phyloP scores from a whole-genome alignment of 148 eudicot genomes.

The Dianthus caryophyllus region DNA sequence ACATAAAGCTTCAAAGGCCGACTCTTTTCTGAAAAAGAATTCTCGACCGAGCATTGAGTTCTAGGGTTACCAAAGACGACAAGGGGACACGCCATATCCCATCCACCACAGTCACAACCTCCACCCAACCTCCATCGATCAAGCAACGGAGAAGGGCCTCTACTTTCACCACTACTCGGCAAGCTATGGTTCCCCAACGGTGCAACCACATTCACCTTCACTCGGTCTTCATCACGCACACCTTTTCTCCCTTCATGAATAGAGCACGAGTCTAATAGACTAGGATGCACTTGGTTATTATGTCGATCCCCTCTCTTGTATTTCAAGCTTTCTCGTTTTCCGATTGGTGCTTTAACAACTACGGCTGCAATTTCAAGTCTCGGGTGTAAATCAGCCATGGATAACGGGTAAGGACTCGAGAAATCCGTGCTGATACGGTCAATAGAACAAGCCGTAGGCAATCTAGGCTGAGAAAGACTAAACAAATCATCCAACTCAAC shows the following conservation, averaged over 20 bases:
- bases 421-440: slow-evolving; percentile 29
- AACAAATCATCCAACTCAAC: slow-evolving; percentile 36
- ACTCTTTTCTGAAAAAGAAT: slow-evolving; percentile 30
- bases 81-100: slow-evolving; percentile 95
- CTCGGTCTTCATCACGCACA: slow-evolving; percentile 24
- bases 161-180: slow-evolving; percentile 45
- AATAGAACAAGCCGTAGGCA: slow-evolving; percentile 26
- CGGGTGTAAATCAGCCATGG: slow-evolving; percentile 54
- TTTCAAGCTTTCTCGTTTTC: slow-evolving; percentile 78
- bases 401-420: slow-evolving; percentile 36
- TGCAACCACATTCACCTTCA: slow-evolving; percentile 57
- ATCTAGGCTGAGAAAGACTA: slow-evolving; percentile 29
- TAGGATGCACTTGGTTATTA: slow-evolving; percentile 30
- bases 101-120: slow-evolving; percentile 94
- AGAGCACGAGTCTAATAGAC: slow-evolving; percentile 36
- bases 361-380: slow-evolving; percentile 71
- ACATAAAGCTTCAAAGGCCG: slow-evolving; percentile 51
- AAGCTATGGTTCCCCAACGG: slow-evolving; percentile 72
- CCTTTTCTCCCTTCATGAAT: slow-evolving; percentile 32
- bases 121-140: slow-evolving; percentile 89
- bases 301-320: slow-evolving; percentile 45
- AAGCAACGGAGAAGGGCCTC: slow-evolving; percentile 74
- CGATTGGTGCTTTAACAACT: slow-evolving; percentile 57
- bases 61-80: slow-evolving; percentile 46
- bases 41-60: slow-evolving; percentile 32